phyloP scores from a whole-genome alignment of 2,329 filamentous ascomycete species.

The Tolypocladium guangdongense region DNA sequence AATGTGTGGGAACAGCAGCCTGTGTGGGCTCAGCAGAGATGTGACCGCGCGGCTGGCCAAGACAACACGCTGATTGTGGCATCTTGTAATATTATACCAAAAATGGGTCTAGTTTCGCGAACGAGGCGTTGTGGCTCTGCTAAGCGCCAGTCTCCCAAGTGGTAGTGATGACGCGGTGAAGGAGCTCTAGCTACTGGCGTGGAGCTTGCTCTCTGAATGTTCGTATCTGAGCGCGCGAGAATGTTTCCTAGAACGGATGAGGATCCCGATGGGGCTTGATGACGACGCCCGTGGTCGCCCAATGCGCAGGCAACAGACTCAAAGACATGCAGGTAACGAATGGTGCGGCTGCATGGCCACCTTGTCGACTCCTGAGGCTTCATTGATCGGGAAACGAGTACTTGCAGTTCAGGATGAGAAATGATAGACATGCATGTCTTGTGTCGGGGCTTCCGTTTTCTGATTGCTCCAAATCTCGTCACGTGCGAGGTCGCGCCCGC shows the following conservation, averaged over 20 bases:
- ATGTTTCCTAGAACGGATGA: not conserved
- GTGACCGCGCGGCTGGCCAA: not conserved
- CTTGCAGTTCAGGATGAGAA: not conserved
- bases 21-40: not conserved
- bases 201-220: not conserved
- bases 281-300: not conserved
- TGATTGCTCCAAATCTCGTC: too few relatives aligned
- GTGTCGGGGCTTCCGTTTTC: too few relatives aligned
- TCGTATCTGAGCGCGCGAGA: not conserved
- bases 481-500: too few relatives aligned
- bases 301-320: not conserved
- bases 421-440: too few relatives aligned
- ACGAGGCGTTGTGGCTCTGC: not conserved
- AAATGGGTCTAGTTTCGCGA: not conserved
- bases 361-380: too few relatives aligned
- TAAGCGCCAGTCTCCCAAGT: not conserved
- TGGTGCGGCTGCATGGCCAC: too few relatives aligned
- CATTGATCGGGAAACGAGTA: not conserved
- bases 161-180: not conserved
- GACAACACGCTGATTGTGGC: not conserved
- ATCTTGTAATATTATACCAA: conserved; percentile 2
- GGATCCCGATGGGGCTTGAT: not conserved
- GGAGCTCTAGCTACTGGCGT: not conserved
- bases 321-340: too few relatives aligned
- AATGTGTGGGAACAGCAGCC: not conserved